Evolutionary conservation across 441 rosid species (phyloP), one percentile per base, ranked within the genome.

Genomic region (Pelargonium australe): DNA sequence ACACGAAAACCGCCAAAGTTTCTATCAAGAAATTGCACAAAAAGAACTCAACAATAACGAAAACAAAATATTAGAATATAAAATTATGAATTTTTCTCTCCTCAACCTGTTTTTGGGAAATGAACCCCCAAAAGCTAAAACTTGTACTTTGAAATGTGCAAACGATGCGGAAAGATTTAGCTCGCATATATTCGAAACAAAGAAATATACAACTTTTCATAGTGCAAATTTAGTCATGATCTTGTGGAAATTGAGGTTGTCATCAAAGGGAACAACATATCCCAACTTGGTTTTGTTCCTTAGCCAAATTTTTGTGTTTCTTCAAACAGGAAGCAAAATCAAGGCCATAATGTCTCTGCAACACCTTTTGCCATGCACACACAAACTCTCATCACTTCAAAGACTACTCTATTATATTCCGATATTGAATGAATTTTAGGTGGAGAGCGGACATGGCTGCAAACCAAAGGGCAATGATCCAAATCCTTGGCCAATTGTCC

Each of bases 281-380:
- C 80, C 75, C 37, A 87, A 72, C 72, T 67, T 79, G 68, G 85
- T 85, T 71, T 77, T 83, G 68, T 81, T 82, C 69, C 88, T 80
- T 45, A 87, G 86, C 92, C 87, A 83, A 14, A 89, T 87, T 69
- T 85, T 70, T 55, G 87, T 87, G 77, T 79, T 82, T 61, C 86
- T 76, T 69, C 92, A 87, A 40, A 87, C 89, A 0, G 92, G 92
- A 37, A 87, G 77, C 60, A 87, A 75, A 69, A 87, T 73, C 25
- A 87, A 49, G 53, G 92, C 89, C 89, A 87, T 87, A 87, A 78
- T 0, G 87, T 87, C 85, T 87, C 89, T 16, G 89, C 92, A n/a
- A 84, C 89, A 41, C 89, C 92, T 77, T 87, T 87, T 47, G 92
- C 89, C 51, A 76, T 23, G 78, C 89, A 87, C 5, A 87, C 82